Conservation (phyloP, 1,284 basidiomycete genomes). For the Ustilago esculenta region DNA sequence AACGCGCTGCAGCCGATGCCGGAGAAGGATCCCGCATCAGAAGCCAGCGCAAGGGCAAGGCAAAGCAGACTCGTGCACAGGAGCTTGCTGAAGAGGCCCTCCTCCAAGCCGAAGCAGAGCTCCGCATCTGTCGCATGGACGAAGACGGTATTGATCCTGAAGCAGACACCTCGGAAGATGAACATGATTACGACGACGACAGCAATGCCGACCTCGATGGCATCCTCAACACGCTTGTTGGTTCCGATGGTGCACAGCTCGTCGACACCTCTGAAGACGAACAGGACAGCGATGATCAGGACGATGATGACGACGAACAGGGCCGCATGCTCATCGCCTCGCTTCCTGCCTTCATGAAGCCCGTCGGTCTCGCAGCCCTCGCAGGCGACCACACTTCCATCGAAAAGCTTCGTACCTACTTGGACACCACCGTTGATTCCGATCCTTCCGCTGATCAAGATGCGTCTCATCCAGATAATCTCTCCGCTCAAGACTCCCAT, state of each 20-base stretch:
- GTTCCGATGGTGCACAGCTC: constrained; percentile 2
- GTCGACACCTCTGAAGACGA: constrained; percentile 12
- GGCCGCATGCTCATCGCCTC: constrained; percentile 7
- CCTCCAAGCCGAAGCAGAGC: constrained; percentile 40
- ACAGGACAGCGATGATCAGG: constrained; percentile 2
- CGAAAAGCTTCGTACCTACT: constrained; percentile 10
- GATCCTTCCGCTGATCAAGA: constrained; percentile 19
- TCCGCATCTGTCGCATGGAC: constrained; percentile 42
- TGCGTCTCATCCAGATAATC: constrained; percentile 3
- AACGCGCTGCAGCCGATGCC: constrained; percentile 43
- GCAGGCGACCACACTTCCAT: constrained; percentile 13
- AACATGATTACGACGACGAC: constrained; percentile 37
- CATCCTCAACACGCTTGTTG: constrained; percentile 14
- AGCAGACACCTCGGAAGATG: constrained; percentile 41
- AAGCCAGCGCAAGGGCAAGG: constrained; percentile 58
- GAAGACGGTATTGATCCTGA: constrained; percentile 47
- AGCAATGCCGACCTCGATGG: constrained; percentile 16
- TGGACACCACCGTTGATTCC: constrained; percentile 21
- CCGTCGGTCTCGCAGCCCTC: constrained; percentile 17
- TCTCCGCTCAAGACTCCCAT: neutral
- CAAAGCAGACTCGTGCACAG: constrained; percentile 47
- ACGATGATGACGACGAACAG: constrained; percentile 13
- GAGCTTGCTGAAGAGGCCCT: constrained; percentile 48
- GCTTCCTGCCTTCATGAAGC: constrained; percentile 17
- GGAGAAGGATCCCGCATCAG: constrained; percentile 41